phyloP scores from a whole-genome alignment of 208 protist genomes.

The Acanthamoeba castellanii region DNA sequence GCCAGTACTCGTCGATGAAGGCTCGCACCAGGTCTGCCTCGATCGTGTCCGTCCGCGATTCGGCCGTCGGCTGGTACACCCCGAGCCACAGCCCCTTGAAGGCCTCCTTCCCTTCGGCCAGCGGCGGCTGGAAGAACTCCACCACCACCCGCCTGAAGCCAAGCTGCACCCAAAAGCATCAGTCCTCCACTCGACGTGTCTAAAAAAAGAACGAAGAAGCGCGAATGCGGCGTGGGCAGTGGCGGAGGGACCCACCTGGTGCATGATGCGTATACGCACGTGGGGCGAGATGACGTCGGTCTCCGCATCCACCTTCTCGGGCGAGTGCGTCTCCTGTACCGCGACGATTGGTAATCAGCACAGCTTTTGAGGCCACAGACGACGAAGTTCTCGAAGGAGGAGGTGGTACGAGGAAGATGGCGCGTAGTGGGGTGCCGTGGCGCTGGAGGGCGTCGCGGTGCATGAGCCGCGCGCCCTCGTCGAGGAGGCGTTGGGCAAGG shows the following conservation, averaged over 20 bases:
- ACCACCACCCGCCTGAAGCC: constrained; percentile 14
- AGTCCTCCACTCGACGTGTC: background rate
- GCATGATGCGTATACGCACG: constrained; percentile 20
- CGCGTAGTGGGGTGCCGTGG: background rate
- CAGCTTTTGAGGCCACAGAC: background rate
- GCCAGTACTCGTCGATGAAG: constrained; percentile 51
- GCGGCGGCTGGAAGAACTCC: constrained; percentile 8
- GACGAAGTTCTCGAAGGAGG: background rate
- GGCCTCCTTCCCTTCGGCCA: constrained; percentile 21
- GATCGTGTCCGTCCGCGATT: background rate
- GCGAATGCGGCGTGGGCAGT: background rate
- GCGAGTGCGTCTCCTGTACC: constrained; percentile 9
- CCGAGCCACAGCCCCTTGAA: constrained; percentile 26
- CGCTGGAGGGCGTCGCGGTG: background rate
- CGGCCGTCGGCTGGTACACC: background rate
- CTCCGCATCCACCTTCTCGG: constrained; percentile 11
- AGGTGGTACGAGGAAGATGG: background rate
- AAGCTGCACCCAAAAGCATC: background rate
- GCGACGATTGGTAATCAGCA: background rate
- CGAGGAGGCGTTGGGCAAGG: constrained; percentile 9
- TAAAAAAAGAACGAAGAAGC: background rate
- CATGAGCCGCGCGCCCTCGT: background rate
- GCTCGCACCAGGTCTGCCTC: background rate
- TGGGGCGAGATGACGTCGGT: constrained; percentile 32
- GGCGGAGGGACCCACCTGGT: background rate